Evolutionary conservation across 345 rosid genomes (phyloP).

Genomic region (Salix dunnii): DNA sequence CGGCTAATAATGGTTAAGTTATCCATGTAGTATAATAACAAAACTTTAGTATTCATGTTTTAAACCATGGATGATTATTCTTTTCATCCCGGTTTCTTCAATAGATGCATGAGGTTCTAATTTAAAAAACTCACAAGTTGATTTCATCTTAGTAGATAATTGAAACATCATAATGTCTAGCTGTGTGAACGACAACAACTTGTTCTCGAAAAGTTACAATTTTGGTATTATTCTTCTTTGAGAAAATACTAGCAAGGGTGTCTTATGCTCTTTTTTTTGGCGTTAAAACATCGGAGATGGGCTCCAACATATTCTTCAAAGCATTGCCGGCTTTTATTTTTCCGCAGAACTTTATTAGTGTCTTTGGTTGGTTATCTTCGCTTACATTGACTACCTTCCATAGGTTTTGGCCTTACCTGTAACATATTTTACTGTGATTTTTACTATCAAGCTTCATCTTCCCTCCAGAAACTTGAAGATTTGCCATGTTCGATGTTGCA

Average conservation of each 20-base stretch:
- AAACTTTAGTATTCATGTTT: background rate
- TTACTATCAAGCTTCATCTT: background rate
- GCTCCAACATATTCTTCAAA: background rate
- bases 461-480: background rate
- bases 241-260: background rate
- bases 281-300: background rate
- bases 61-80: background rate
- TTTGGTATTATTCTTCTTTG: background rate
- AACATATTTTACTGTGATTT: background rate
- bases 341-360: background rate
- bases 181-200: background rate
- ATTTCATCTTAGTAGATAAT: slow-evolving; percentile 1
- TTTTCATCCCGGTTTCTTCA: background rate
- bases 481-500: background rate
- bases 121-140: background rate
- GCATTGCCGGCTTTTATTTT: background rate
- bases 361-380: background rate
- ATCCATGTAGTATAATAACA: background rate
- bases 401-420: background rate
- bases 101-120: background rate
- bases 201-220: background rate
- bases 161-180: background rate
- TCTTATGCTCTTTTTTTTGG: background rate
- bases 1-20: background rate
- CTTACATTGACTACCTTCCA: background rate